Percentiles rank a stretch among this genome's conserved stretches.
phyloP scores from a whole-genome alignment of 202 grass and related monocot genomes.

The Carex arenaria region DNA sequence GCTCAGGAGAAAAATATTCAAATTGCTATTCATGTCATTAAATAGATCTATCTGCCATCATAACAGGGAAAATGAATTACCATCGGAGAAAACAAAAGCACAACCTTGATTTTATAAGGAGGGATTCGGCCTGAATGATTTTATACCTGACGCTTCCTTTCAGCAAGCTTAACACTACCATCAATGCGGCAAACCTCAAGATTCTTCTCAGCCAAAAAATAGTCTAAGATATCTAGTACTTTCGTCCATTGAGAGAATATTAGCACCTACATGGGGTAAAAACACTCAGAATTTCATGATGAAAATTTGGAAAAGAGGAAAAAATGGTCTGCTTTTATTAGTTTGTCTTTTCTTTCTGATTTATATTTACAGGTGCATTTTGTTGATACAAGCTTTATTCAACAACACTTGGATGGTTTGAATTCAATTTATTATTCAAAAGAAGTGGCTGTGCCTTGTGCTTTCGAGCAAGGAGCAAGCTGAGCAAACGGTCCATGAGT shows the following conservation, averaged over 20 bases:
- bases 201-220: slow-evolving; percentile 65
- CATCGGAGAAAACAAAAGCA: neutral
- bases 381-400: neutral
- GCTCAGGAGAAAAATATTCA: slow-evolving; percentile 83
- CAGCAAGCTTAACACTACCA: slow-evolving; percentile 70
- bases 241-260: slow-evolving; percentile 99
- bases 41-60: slow-evolving; percentile 75
- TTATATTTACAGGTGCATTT: slow-evolving; percentile 3
- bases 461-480: slow-evolving; percentile 48
- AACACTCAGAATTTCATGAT: neutral
- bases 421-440: slow-evolving; percentile 9
- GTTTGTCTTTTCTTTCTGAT: neutral
- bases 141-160: slow-evolving; percentile 69
- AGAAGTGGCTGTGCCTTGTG: slow-evolving; percentile 63
- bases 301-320: slow-evolving; percentile 9
- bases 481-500: slow-evolving; percentile 64
- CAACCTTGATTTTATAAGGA: neutral
- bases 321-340: neutral
- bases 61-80: neutral
- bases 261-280: slow-evolving; percentile 53
- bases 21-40: slow-evolving; percentile 62
- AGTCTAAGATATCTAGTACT: slow-evolving; percentile 82
- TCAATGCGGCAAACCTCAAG: slow-evolving; percentile 84
- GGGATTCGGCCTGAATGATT: slow-evolving; percentile 10
- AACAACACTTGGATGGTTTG: neutral